phyloP scores from a whole-genome alignment of 2,329 filamentous ascomycete genomes.

The Colletotrichum tropicicola region DNA sequence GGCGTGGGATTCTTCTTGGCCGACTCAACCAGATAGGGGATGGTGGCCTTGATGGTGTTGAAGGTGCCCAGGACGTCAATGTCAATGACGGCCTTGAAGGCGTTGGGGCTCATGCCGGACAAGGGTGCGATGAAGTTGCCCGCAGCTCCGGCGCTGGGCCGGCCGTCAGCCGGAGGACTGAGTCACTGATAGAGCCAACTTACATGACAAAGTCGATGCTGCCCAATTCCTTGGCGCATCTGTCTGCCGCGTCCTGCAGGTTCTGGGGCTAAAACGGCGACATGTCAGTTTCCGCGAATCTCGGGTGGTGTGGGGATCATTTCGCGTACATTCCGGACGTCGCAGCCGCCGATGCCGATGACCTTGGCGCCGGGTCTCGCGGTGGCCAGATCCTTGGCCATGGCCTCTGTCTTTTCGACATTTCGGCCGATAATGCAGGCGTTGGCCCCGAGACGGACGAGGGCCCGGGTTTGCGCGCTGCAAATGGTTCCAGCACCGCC shows the following conservation, averaged over 20 bases:
- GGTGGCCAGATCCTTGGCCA: slow-evolving; percentile 83
- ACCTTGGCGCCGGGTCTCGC: slow-evolving; percentile 83
- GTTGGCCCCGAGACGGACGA: slow-evolving; percentile 91
- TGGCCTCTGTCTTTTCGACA: slow-evolving; percentile 83
- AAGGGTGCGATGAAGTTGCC: slow-evolving; percentile 95
- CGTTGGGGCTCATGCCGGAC: slow-evolving; percentile 82
- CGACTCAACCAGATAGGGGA: slow-evolving; percentile 84
- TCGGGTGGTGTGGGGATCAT: not conserved
- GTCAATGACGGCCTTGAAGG: slow-evolving; percentile 94
- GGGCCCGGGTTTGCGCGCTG: slow-evolving; percentile 89
- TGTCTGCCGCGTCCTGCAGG: slow-evolving; percentile 78
- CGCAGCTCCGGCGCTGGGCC: slow-evolving; percentile 86
- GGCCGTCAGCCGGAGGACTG: not conserved
- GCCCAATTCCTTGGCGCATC: slow-evolving; percentile 84
- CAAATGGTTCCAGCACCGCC: slow-evolving; percentile 95
- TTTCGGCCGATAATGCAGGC: slow-evolving; percentile 95
- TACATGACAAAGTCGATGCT: slow-evolving; percentile 93
- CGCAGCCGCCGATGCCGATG: slow-evolving; percentile 82
- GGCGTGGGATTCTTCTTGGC: slow-evolving; percentile 69
- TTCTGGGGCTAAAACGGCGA: slow-evolving; percentile 60
- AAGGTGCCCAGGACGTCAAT: slow-evolving; percentile 95
- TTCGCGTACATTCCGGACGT: slow-evolving; percentile 74
- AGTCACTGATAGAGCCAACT: slow-evolving; percentile 36
- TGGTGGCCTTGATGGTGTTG: slow-evolving; percentile 92
- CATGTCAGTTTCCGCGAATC: slow-evolving; percentile 3